A percentile compares a stretch with the other conserved stretches of the same genome.
Conservation (phyloP, 192 early-diverging fungal genomes). For the Borealophlyctis nickersoniae region DNA sequence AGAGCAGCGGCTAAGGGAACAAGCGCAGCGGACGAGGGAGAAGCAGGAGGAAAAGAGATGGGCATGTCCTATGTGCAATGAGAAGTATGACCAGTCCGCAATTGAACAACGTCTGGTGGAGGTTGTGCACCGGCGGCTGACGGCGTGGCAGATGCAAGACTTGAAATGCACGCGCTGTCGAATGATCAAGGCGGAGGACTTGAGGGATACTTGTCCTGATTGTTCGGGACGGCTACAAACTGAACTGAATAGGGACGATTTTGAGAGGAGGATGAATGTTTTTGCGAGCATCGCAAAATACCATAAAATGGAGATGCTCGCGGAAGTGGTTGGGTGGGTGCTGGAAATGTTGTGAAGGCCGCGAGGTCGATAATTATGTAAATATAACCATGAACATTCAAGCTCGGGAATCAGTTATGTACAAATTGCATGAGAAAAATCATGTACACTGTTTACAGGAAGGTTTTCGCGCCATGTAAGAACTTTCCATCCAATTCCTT, state of each 20-base stretch:
- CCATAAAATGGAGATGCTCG: conserved; percentile 53
- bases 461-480: conserved; percentile 46
- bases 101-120: conserved; percentile 85
- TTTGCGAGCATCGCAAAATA: conserved; percentile 63
- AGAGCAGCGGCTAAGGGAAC: conserved; percentile 14
- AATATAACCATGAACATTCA: too few relatives aligned
- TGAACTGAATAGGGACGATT: conserved; percentile 45
- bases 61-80: conserved; percentile 73
- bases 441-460: too few relatives aligned
- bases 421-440: too few relatives aligned
- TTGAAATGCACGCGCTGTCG: conserved; percentile 77
- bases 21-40: too few relatives aligned
- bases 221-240: conserved; percentile 69
- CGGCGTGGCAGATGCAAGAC: conserved; percentile 88
- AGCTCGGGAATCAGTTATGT: too few relatives aligned
- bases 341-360: conserved; percentile 2
- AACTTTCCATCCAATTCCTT: conserved; percentile 48
- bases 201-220: conserved; percentile 64
- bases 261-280: conserved; percentile 55
- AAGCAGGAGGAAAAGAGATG: conserved; percentile 47
- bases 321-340: conserved; percentile 58
- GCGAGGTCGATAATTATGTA: too few relatives aligned
- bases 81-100: conserved; percentile 70
- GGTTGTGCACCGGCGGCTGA: conserved; percentile 61
- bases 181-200: conserved; percentile 74